Conservation (phyloP, 2,329 filamentous ascomycete genomes). For the Fusarium albidum region DNA sequence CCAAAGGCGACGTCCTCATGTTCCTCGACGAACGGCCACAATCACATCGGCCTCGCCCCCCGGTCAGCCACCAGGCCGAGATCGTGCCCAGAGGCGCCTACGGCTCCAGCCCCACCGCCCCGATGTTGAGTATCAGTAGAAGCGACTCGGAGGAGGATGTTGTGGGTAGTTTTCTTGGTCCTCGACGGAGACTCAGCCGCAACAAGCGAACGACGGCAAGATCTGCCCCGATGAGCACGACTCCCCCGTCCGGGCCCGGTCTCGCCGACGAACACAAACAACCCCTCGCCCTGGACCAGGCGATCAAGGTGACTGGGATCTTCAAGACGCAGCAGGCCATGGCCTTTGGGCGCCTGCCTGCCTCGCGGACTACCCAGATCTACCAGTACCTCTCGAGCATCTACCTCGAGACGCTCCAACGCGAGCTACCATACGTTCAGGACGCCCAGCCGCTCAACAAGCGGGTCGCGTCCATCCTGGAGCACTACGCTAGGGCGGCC, state of each 20-base stretch:
- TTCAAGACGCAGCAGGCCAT: constrained; percentile 70
- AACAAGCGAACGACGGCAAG: constrained; percentile 56
- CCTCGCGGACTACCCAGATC: constrained; percentile 56
- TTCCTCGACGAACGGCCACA: constrained; percentile 67
- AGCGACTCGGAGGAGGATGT: constrained; percentile 74
- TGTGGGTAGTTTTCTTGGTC: constrained; percentile 65
- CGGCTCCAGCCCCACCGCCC: constrained; percentile 57
- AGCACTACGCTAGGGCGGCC: constrained; percentile 65
- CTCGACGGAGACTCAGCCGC: constrained; percentile 50
- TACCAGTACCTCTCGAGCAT: constrained; percentile 65
- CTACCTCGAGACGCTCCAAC: constrained; percentile 64
- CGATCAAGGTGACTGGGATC: constrained; percentile 63
- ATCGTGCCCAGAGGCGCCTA: constrained; percentile 52
- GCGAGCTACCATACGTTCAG: constrained; percentile 54
- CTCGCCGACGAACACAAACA: constrained; percentile 47
- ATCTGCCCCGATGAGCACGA: constrained; percentile 59
- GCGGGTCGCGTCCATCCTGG: constrained; percentile 60
- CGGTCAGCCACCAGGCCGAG: constrained; percentile 46
- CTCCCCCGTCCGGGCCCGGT: constrained; percentile 56
- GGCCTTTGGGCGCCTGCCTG: constrained; percentile 66
- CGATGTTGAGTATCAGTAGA: constrained; percentile 63
- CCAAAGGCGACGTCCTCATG: constrained; percentile 67
- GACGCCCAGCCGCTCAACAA: constrained; percentile 51
- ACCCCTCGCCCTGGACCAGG: constrained; percentile 63
- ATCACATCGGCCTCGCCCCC: constrained; percentile 52